Base-by-base conservation (phyloP, 2,329 filamentous ascomycete species). In the Diaporthe eres region DNA sequence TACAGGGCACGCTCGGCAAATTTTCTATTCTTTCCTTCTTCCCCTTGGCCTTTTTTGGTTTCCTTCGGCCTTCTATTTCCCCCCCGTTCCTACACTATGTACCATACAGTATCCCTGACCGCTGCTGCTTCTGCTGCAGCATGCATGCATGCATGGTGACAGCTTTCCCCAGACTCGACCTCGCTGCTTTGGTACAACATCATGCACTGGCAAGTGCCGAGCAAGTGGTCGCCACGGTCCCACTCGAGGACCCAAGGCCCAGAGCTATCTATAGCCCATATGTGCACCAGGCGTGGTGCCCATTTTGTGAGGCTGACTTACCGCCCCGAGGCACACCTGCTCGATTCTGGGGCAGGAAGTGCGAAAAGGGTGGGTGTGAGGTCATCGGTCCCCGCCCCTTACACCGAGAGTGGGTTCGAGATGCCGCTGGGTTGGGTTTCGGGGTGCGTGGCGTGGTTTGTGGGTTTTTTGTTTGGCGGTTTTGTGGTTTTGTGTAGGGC, bases 1-100 rank as follows among this genome's bases (percentile, higher is more conserved):
- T 39, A 68, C 65, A 68, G 47, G 65, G 65, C 65, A 68, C 65
- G 65, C 65, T 53, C 65, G 65, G 65, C 65, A 68, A 68, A 68
- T 68, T 53, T 53, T 68, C 65, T 68, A 53, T 25, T 68, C 47
- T 51, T 47, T 31, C 39, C 22, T 13, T 60, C 19, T 4, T 12
- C 47, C 47, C 47, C 63, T 37, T 68, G 63, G 5, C 31, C 31
- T 5, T n/a, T 53, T 10, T 37, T 34, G 34, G 34, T 34, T 34
- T 53, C 31, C 22, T 51, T 51, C 39, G 22, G 22, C 65, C 65
- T 53, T 68, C 65, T 44, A 22, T 68, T 25, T 19, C 47, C 47
- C 44, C 61, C 25, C 39, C 39, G 53, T 57, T 31, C 53, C 28
- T 17, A 37, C 47, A 28, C n/a, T 19, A 34, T 22, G 60, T 63